Conservation (phyloP, 768 basidiomycete species). For the Megacollybia marginata region DNA sequence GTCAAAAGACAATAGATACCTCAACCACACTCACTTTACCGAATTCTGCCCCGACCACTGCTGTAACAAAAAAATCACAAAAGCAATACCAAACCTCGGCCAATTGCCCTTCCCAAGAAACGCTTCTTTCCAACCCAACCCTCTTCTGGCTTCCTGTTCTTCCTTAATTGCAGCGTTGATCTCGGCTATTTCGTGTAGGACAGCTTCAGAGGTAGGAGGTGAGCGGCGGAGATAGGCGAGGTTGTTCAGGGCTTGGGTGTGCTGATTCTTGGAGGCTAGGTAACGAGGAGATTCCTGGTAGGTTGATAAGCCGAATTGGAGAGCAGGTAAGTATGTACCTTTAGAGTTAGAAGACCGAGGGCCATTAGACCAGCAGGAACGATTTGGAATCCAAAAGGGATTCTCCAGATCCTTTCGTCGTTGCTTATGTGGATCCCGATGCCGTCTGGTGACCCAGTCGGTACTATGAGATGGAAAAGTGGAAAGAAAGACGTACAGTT, state of each 20-base stretch:
- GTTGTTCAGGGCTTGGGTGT: conserved; percentile 45
- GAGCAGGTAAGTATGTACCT: conserved; percentile 21
- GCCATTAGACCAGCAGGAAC: conserved; percentile 68
- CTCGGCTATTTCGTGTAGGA: conserved; percentile 64
- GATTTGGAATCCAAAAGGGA: conserved; percentile 70
- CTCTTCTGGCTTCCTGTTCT: conserved; percentile 58
- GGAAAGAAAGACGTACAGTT: conserved; percentile 45
- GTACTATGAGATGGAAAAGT: neutral
- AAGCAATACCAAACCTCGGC: conserved; percentile 76
- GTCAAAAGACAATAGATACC: neutral
- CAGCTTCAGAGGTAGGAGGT: conserved; percentile 27
- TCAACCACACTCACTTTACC: conserved; percentile 34
- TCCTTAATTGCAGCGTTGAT: conserved; percentile 76
- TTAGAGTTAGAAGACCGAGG: conserved; percentile 59
- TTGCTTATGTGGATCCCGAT: conserved; percentile 44
- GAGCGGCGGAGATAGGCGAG: conserved; percentile 59
- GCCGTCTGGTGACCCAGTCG: conserved; percentile 37
- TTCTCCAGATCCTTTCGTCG: conserved; percentile 52
- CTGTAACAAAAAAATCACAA: conserved; percentile 71
- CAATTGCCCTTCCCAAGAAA: conserved; percentile 82
- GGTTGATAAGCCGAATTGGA: conserved; percentile 11
- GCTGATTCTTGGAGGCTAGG: conserved; percentile 58
- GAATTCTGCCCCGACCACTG: conserved; percentile 85
- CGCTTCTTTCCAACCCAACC: conserved; percentile 60
- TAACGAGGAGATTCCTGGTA: conserved; percentile 67